Conservation (phyloP, 352 stramenopile species). For the Phytophthora melonis region DNA sequence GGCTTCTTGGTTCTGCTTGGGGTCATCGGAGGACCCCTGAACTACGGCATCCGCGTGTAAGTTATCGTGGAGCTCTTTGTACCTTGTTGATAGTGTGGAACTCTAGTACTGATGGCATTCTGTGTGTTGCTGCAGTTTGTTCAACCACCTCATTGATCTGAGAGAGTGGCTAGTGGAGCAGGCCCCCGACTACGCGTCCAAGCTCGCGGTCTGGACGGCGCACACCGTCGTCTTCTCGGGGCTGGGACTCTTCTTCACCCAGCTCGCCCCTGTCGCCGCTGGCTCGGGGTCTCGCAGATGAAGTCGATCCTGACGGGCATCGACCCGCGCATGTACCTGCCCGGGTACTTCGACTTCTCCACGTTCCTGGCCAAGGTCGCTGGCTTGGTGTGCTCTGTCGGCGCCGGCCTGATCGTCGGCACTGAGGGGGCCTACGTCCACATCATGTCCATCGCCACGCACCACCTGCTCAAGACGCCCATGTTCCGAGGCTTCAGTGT, state of each 20-base stretch:
- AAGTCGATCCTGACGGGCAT: constrained; percentile 91
- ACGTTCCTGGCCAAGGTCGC: constrained; percentile 92
- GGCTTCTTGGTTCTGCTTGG: constrained; percentile 84
- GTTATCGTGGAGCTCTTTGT: background rate
- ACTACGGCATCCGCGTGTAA: constrained; percentile 76
- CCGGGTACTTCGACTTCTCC: constrained; percentile 83
- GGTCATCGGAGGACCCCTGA: constrained; percentile 81
- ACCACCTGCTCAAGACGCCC: constrained; percentile 86
- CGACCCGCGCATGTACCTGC: constrained; percentile 82
- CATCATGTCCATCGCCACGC: constrained; percentile 93
- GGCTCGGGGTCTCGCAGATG: constrained; percentile 90
- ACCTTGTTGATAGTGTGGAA: no score
- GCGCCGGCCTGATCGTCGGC: constrained; percentile 95
- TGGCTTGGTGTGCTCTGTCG: constrained; percentile 95
- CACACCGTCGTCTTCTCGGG: constrained; percentile 81
- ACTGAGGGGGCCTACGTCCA: constrained; percentile 99
- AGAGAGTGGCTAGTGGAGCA: constrained; percentile 54
- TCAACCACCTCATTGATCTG: constrained; percentile 52
- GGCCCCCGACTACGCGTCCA: constrained; percentile 34
- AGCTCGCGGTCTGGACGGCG: constrained; percentile 68
- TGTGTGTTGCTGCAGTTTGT: constrained; percentile 32
- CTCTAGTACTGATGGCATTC: no score
- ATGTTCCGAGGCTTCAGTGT: constrained; percentile 82
- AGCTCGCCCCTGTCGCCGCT: constrained; percentile 70
- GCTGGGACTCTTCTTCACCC: constrained; percentile 75